Evolutionary conservation across 257 asterid genomes (phyloP).

Genomic region (Solanum rostratum): DNA sequence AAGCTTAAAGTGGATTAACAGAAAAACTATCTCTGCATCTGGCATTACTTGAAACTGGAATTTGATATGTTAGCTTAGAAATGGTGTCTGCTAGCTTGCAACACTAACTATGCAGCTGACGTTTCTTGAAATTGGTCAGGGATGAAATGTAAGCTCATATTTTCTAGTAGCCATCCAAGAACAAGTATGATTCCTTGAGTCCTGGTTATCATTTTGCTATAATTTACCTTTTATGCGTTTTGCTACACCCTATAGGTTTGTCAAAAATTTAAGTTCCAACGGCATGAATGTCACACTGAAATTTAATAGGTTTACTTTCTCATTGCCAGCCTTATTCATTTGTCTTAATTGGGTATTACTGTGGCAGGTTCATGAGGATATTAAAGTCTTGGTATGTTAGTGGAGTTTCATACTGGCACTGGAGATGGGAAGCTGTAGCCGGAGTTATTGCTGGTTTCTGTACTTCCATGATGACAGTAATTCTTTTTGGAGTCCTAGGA

Average conservation of each 20-base stretch:
- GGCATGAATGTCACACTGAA: neutral
- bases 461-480: conserved; percentile 40
- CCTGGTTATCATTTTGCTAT: neutral
- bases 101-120: neutral
- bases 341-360: neutral
- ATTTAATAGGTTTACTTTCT: neutral
- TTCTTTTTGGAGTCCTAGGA: conserved; percentile 29
- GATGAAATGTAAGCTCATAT: neutral
- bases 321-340: neutral
- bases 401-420: conserved; percentile 19
- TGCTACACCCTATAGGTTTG: neutral
- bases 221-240: neutral
- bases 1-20: neutral
- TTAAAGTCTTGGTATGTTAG: conserved; percentile 37
- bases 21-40: neutral
- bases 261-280: neutral
- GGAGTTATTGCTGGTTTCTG: conserved; percentile 53
- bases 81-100: neutral
- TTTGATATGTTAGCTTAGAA: neutral
- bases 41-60: neutral
- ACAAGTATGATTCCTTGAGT: neutral
- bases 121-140: neutral
- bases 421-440: conserved; percentile 71
- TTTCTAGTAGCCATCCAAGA: neutral
- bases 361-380: conserved; percentile 58